Percentiles rank a stretch among this genome's conserved stretches.
Evolutionary conservation across 2,329 filamentous ascomycete species (phyloP).

Genomic region (Colletotrichum cordylinicola): DNA sequence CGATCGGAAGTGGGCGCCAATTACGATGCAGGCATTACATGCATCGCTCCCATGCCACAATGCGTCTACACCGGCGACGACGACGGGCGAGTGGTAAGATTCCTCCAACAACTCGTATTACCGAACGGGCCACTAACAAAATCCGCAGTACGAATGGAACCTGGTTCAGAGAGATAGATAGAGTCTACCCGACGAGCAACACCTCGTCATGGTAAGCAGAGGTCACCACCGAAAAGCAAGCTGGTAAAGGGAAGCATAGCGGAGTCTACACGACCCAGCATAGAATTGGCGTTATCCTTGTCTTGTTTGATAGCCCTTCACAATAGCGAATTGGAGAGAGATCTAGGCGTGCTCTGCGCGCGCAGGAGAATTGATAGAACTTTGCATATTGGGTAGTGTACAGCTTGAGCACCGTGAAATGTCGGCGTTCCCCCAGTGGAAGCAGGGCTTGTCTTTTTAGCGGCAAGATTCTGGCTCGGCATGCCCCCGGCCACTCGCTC

Average conservation of each 20-base stretch:
- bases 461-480: neutral
- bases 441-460: neutral
- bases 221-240: slow-evolving; percentile 1
- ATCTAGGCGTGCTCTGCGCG: neutral
- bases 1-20: slow-evolving; percentile 65
- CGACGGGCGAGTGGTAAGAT: slow-evolving; percentile 79
- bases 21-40: slow-evolving; percentile 77
- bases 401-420: neutral
- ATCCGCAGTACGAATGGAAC: slow-evolving; percentile 67
- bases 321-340: neutral
- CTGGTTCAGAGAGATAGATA: slow-evolving; percentile 63
- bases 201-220: neutral
- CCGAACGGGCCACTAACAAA: slow-evolving; percentile 2
- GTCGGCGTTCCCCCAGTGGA: neutral
- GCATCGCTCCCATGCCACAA: slow-evolving; percentile 82
- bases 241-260: slow-evolving; percentile 22
- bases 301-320: neutral
- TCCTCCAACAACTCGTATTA: accelerated
- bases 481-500: neutral
- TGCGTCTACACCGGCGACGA: slow-evolving; percentile 95
- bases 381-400: slow-evolving; percentile 13
- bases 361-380: neutral
- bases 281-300: slow-evolving; percentile 13
- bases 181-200: slow-evolving; percentile 33
- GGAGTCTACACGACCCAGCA: neutral